Conservation (phyloP, 2,329 filamentous ascomycete genomes). For the Phialophora tarda region DNA sequence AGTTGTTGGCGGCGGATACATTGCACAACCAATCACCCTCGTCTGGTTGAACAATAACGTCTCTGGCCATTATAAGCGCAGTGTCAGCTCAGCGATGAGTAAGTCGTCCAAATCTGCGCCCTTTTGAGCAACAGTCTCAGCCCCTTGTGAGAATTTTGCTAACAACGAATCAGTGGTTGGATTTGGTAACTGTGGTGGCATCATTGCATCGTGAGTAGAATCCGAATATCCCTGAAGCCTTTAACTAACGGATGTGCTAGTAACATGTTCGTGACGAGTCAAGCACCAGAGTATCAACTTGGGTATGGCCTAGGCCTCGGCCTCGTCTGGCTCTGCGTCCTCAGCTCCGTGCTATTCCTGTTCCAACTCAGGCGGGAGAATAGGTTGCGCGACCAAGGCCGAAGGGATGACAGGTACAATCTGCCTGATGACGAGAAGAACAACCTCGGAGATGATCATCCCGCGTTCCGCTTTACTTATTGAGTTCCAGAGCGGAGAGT, state of each 20-base stretch:
- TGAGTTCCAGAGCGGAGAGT: conserved; percentile 25
- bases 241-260: conserved; percentile 19
- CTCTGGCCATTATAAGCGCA: conserved; percentile 42
- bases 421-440: conserved; percentile 40
- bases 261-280: conserved; percentile 49
- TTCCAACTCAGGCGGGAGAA: conserved; percentile 46
- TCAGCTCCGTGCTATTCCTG: conserved; percentile 43
- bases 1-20: conserved; percentile 43
- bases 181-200: conserved; percentile 44
- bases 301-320: conserved; percentile 48
- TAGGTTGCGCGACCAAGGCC: conserved; percentile 40
- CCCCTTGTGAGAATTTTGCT: not conserved
- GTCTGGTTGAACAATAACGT: conserved; percentile 45
- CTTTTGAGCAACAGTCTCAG: not conserved
- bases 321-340: conserved; percentile 46
- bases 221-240: no score
- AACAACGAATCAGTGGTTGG: conserved; percentile 35
- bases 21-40: conserved; percentile 42
- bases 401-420: conserved; percentile 40
- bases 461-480: conserved; percentile 45
- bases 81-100: conserved; percentile 41
- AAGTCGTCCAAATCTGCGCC: not conserved
- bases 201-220: conserved; percentile 42
- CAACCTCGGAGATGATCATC: conserved; percentile 46
- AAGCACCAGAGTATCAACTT: conserved; percentile 47